Conservation (phyloP, 179 eudicot genomes). For the Beta corolliflora region DNA sequence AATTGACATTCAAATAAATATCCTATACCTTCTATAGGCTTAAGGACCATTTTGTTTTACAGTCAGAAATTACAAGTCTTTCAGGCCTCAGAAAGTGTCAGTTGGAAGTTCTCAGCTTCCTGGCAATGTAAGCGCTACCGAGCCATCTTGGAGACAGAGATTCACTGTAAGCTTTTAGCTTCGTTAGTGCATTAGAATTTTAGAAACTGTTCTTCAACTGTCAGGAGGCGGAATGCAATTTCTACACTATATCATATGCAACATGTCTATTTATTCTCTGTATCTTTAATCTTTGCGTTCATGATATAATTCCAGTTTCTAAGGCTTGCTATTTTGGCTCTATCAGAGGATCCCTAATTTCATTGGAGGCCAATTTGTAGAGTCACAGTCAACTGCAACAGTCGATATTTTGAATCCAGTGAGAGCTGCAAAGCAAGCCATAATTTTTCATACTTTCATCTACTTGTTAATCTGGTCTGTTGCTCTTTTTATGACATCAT, state of each 20-base stretch:
- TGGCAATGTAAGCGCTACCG: slow-evolving; percentile 43
- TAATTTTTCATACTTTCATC: slow-evolving; percentile 12
- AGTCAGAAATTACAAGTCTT: slow-evolving; percentile 57
- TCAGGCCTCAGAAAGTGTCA: slow-evolving; percentile 51
- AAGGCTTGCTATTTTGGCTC: slow-evolving; percentile 11
- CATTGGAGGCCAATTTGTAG: slow-evolving; percentile 73
- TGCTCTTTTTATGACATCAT: background rate
- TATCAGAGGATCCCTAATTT: slow-evolving; percentile 78
- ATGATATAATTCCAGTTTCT: slow-evolving; percentile 8
- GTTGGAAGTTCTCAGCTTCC: slow-evolving; percentile 46
- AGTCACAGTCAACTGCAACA: slow-evolving; percentile 59
- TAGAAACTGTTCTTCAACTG: slow-evolving; percentile 5
- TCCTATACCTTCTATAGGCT: background rate
- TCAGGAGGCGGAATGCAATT: background rate
- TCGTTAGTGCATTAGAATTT: background rate
- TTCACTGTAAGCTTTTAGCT: slow-evolving; percentile 47
- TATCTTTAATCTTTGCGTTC: background rate
- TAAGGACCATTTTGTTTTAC: slow-evolving; percentile 14
- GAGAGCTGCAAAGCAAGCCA: slow-evolving; percentile 32
- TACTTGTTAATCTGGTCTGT: background rate
- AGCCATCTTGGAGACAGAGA: slow-evolving; percentile 59
- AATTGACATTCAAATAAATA: background rate
- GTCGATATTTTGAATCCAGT: slow-evolving; percentile 87
- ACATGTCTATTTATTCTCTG: background rate
- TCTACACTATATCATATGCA: background rate